Conservation (phyloP, 345 rosid genomes). For the Eucalyptus albens region DNA sequence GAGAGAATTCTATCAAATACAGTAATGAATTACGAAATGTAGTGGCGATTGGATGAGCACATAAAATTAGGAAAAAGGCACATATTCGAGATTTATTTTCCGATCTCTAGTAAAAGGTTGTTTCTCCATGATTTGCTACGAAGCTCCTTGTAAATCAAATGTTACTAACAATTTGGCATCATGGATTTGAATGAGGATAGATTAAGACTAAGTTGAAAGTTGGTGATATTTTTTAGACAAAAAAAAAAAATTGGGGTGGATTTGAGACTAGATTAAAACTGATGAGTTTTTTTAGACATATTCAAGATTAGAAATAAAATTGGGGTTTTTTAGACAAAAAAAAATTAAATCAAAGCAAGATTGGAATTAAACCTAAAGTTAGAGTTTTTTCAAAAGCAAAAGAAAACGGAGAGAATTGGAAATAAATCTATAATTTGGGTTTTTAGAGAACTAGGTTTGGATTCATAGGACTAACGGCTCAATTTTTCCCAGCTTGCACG, state of each 20-base stretch:
- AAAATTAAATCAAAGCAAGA: not conserved
- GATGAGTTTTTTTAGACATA: no score
- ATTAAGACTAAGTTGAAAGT: not conserved
- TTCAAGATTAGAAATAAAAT: not conserved
- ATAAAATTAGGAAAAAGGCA: not conserved
- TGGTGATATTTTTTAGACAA: not conserved
- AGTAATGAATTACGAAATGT: not conserved
- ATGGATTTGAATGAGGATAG: not conserved
- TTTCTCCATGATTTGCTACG: not conserved
- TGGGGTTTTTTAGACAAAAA: not conserved
- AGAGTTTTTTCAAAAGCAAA: not conserved
- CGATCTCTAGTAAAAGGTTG: not conserved
- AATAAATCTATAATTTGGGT: not conserved
- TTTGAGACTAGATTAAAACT: not conserved
- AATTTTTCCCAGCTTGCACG: not conserved
- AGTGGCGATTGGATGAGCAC: not conserved
- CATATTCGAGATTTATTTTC: not conserved
- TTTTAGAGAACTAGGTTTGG: not conserved
- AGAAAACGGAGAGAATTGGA: not conserved
- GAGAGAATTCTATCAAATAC: not conserved
- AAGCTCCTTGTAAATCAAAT: not conserved
- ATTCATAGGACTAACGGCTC: not conserved
- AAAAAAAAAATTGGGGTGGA: not conserved
- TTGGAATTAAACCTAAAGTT: not conserved
- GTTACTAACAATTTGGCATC: not conserved